phyloP scores from a whole-genome alignment of 345 rosid species.

The Clausena lansium region DNA sequence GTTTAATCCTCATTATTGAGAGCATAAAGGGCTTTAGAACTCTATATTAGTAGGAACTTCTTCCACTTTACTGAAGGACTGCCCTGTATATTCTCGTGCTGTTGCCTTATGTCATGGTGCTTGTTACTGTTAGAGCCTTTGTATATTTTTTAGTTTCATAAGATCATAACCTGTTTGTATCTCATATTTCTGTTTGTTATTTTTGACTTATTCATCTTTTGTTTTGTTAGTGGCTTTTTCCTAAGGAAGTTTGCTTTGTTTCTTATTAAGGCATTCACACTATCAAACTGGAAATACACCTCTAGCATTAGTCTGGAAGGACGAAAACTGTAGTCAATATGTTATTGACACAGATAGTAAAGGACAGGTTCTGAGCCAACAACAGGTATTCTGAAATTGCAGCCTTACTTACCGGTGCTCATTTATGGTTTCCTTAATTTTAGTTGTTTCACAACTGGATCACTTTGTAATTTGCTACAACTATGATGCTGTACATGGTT shows the following conservation, averaged over 20 bases:
- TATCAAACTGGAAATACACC: slow-evolving; percentile 94
- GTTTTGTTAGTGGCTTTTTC: slow-evolving; percentile 1
- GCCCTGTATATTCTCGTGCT: background rate
- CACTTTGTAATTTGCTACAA: background rate
- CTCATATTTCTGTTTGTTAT: background rate
- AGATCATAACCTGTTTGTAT: background rate
- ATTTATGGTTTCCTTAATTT: background rate
- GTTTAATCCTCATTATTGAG: background rate
- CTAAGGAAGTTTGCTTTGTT: slow-evolving; percentile 11
- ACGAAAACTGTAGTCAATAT: slow-evolving; percentile 85
- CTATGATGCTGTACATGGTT: background rate
- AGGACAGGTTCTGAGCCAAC: slow-evolving; percentile 72
- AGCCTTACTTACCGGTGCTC: slow-evolving; percentile 9
- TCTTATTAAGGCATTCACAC: slow-evolving; percentile 68
- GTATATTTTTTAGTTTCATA: background rate
- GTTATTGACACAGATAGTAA: slow-evolving; percentile 91
- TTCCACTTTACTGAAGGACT: background rate
- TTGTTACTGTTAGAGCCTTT: background rate
- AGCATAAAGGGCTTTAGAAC: background rate
- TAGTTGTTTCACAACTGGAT: background rate
- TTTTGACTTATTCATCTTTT: slow-evolving; percentile 3
- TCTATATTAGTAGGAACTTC: background rate
- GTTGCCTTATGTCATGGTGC: background rate
- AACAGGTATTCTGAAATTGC: slow-evolving; percentile 51
- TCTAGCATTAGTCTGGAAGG: slow-evolving; percentile 94